Evolutionary conservation across 1,284 basidiomycete species (phyloP).

Genomic region (Marasmius oreades): DNA sequence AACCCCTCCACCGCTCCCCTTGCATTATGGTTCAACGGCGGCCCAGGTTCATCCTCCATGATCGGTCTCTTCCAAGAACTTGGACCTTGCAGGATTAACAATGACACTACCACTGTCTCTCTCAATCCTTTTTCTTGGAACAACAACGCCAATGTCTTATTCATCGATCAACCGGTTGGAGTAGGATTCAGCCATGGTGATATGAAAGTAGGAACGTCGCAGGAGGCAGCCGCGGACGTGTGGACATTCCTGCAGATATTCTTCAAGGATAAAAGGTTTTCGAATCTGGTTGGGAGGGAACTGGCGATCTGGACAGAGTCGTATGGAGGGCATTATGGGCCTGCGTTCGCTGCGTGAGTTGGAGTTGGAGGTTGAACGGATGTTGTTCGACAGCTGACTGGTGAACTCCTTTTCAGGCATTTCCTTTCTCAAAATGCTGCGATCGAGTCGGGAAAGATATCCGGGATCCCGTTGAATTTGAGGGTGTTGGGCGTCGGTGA

Average conservation of each 20-base stretch:
- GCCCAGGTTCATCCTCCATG: constrained; percentile 66
- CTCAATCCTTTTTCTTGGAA: constrained; percentile 66
- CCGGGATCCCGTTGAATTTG: constrained; percentile 53
- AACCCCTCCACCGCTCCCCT: constrained; percentile 55
- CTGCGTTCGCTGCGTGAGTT: constrained; percentile 52
- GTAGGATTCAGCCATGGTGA: constrained; percentile 63
- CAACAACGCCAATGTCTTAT: constrained; percentile 55
- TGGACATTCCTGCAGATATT: constrained; percentile 70
- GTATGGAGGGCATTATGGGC: constrained; percentile 65
- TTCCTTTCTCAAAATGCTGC: constrained; percentile 62
- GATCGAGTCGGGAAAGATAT: constrained; percentile 45
- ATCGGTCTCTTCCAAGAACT: constrained; percentile 66
- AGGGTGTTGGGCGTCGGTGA: constrained; percentile 61
- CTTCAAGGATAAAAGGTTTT: constrained; percentile 54
- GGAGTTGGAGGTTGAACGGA: not conserved
- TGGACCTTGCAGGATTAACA: constrained; percentile 60
- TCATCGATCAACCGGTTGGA: constrained; percentile 62
- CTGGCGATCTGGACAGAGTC: constrained; percentile 65
- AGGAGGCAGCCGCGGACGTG: constrained; percentile 51
- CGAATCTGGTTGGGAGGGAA: constrained; percentile 44
- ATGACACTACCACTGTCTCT: constrained; percentile 47
- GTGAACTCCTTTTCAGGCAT: constrained; percentile 29
- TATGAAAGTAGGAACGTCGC: constrained; percentile 45
- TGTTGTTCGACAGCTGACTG: not conserved
- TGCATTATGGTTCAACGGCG: constrained; percentile 64